These are phyloP conservation scores for Endothia cerciana DNA, from an alignment of 2,329 filamentous ascomycete genomes.

Conservation along the genomic window DNA sequence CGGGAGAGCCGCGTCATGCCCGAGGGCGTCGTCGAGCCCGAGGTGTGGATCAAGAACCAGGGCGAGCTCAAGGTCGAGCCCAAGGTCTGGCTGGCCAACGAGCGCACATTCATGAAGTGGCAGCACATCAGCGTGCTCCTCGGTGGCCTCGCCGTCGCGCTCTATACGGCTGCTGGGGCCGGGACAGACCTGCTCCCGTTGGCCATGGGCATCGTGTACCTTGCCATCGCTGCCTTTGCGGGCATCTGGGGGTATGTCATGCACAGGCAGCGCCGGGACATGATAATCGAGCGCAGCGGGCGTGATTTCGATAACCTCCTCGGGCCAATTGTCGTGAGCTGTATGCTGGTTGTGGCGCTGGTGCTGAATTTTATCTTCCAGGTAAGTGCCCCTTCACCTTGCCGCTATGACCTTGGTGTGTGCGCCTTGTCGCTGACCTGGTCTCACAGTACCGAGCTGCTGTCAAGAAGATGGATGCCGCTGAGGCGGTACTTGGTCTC, in stretches of 20 bases:
- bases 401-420: neutral
- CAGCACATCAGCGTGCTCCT: slow-evolving; percentile 92
- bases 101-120: slow-evolving; percentile 98
- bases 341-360: slow-evolving; percentile 77
- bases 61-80: slow-evolving; percentile 92
- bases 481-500: neutral
- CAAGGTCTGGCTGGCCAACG: slow-evolving; percentile 98
- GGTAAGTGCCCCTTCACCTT: slow-evolving; percentile 53
- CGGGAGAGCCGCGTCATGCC: slow-evolving; percentile 64
- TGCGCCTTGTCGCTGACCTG: slow-evolving; percentile 30
- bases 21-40: slow-evolving; percentile 84
- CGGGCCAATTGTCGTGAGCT: slow-evolving; percentile 82
- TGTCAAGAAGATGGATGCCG: slow-evolving; percentile 33
- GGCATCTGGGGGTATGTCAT: slow-evolving; percentile 87
- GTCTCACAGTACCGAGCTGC: slow-evolving; percentile 39
- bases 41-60: slow-evolving; percentile 90
- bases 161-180: slow-evolving; percentile 86
- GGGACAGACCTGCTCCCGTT: slow-evolving; percentile 71
- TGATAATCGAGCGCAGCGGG: slow-evolving; percentile 85
- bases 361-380: slow-evolving; percentile 89
- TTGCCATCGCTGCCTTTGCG: slow-evolving; percentile 79
- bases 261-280: slow-evolving; percentile 72
- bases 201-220: slow-evolving; percentile 80
- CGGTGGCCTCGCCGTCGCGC: slow-evolving; percentile 77
- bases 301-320: slow-evolving; percentile 91